Percentiles rank a stretch among this genome's conserved stretches.
These are phyloP conservation scores for Leavenworthia alabamica DNA, from an alignment of 345 rosid species.

Conservation along the genomic window DNA sequence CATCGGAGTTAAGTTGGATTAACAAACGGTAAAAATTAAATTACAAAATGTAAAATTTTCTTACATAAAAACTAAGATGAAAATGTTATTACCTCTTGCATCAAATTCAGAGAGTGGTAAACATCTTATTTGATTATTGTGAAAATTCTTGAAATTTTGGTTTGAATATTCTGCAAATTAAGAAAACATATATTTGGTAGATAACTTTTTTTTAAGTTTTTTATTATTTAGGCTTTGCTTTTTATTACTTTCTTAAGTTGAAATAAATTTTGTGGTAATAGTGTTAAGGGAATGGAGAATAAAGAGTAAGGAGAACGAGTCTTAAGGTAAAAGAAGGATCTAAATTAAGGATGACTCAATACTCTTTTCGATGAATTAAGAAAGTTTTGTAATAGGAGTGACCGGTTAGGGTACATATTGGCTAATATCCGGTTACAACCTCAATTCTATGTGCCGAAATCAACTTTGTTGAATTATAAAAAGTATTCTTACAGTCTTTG, in stretches of 20 bases:
- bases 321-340: slow-evolving; percentile 3
- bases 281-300: neutral
- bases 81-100: slow-evolving; percentile 28
- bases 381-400: no score
- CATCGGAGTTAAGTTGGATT: neutral
- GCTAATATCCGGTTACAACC: no score
- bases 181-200: neutral
- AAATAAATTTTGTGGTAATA: neutral
- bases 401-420: no score
- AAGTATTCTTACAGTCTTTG: no score
- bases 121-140: slow-evolving; percentile 5
- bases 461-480: no score
- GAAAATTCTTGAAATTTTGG: neutral
- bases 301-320: slow-evolving; percentile 21
- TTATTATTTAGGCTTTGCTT: neutral
- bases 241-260: neutral
- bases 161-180: neutral
- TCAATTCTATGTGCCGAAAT: no score
- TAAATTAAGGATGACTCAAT: slow-evolving; percentile 14
- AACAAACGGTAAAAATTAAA: neutral
- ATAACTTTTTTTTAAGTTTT: neutral
- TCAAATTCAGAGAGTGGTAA: slow-evolving; percentile 11
- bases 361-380: no score
- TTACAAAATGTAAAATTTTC: neutral
- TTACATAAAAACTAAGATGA: neutral